Conservation (phyloP, 768 basidiomycete species). For the Boletus subcaerulescens region DNA sequence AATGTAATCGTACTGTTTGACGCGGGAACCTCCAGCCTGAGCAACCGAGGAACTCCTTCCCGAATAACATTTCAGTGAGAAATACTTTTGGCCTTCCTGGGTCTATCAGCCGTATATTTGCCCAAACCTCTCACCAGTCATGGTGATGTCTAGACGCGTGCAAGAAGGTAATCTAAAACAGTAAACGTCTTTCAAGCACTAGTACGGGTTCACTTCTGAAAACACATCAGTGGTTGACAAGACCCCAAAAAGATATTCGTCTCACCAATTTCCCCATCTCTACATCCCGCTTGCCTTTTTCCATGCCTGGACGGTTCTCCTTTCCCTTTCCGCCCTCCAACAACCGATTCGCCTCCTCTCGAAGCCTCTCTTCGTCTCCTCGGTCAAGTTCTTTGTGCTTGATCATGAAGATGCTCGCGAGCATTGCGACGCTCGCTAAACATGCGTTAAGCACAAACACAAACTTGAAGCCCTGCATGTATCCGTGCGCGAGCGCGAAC, state of each 20-base stretch:
- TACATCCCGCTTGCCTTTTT: neutral
- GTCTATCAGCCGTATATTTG: no score
- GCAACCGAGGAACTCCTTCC: no score
- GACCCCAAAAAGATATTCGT: no score
- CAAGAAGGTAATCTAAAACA: no score
- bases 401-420: constrained; percentile 1
- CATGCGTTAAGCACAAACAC: neutral
- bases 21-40: no score
- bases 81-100: no score
- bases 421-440: neutral
- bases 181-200: no score
- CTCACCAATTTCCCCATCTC: neutral
- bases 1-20: neutral
- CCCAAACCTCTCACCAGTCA: no score
- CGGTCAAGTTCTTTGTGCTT: neutral
- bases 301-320: neutral
- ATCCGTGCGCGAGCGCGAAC: neutral
- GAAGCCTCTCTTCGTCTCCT: neutral
- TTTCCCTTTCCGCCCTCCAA: neutral
- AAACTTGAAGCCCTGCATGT: neutral
- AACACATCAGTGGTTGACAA: no score
- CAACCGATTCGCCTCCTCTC: neutral
- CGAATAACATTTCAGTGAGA: no score
- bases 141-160: no score
- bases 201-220: no score